These are phyloP conservation scores for Hypericum androsaemum DNA, from an alignment of 345 rosid genomes.

Conservation along the genomic window DNA sequence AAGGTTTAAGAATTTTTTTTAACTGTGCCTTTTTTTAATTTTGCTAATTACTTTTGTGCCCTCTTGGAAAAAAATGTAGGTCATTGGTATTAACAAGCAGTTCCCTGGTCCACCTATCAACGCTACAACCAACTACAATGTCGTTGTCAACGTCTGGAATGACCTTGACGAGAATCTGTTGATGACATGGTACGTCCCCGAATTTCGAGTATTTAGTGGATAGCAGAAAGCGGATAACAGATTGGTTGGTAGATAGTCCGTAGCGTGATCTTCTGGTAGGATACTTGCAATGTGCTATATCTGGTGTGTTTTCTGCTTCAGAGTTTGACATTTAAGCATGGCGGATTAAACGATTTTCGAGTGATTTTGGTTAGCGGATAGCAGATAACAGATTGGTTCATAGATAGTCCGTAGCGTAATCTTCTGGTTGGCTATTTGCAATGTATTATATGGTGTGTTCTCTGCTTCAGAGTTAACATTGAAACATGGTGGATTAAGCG, in stretches of 20 bases:
- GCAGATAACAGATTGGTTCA: too few relatives aligned
- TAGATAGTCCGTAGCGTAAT: too few relatives aligned
- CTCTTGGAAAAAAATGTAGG: constrained; percentile 56
- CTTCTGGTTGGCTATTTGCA: background rate
- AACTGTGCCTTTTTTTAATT: background rate
- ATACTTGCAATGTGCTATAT: background rate
- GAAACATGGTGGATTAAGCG: background rate
- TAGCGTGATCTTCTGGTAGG: too few relatives aligned
- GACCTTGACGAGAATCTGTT: constrained; percentile 64
- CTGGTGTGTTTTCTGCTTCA: background rate
- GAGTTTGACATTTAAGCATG: background rate
- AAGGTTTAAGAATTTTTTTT: too few relatives aligned
- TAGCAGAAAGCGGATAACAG: too few relatives aligned
- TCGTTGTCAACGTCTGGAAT: constrained; percentile 54
- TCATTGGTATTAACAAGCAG: constrained; percentile 60
- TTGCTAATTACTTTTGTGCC: background rate
- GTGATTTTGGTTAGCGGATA: too few relatives aligned
- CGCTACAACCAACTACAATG: constrained; percentile 70
- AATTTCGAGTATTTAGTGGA: too few relatives aligned
- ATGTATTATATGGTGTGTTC: background rate
- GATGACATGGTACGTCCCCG: constrained; percentile 54
- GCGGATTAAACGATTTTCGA: constrained; percentile 1
- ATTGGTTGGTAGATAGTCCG: too few relatives aligned
- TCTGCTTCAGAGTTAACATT: background rate
- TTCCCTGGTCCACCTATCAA: constrained; percentile 76